Percentiles rank a stretch among this genome's conserved stretches.
Conservation (phyloP, 345 rosid species). For the Kernera saxatilis region DNA sequence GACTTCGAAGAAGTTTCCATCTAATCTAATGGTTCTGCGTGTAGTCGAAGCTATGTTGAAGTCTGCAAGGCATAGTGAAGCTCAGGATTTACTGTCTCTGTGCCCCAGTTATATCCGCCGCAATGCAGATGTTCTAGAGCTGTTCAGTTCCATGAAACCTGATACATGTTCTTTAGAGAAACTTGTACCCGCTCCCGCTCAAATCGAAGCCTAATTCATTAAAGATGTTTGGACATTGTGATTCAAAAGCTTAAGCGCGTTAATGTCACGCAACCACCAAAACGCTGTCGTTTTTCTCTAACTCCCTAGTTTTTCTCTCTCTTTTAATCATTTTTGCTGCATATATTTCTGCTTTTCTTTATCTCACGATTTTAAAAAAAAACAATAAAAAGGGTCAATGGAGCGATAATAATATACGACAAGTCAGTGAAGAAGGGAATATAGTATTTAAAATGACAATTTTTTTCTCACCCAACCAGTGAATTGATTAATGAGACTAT, state of each 20-base stretch:
- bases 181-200: conserved; percentile 34
- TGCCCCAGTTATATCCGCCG: conserved; percentile 62
- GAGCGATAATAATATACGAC: too few species aligned
- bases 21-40: conserved; percentile 53
- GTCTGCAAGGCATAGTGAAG: conserved; percentile 56
- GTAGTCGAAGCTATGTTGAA: conserved; percentile 63
- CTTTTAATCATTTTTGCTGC: too few species aligned
- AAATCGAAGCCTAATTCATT: conserved; percentile 33
- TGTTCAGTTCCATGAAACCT: conserved; percentile 49
- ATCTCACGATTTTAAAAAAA: too few species aligned
- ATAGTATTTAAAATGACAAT: too few species aligned
- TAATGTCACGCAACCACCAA: too few species aligned
- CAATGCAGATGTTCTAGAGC: conserved; percentile 71
- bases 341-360: too few species aligned
- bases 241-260: not conserved
- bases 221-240: not conserved
- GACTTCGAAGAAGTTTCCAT: conserved; percentile 69
- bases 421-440: too few species aligned
- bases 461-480: too few species aligned
- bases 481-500: too few species aligned
- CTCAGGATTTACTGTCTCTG: conserved; percentile 65
- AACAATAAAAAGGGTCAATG: too few species aligned
- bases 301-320: too few species aligned
- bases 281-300: too few species aligned
- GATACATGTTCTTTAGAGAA: conserved; percentile 20